Base-by-base conservation (phyloP, 1,284 basidiomycete species). In the Moesziomyces globuligerus region DNA sequence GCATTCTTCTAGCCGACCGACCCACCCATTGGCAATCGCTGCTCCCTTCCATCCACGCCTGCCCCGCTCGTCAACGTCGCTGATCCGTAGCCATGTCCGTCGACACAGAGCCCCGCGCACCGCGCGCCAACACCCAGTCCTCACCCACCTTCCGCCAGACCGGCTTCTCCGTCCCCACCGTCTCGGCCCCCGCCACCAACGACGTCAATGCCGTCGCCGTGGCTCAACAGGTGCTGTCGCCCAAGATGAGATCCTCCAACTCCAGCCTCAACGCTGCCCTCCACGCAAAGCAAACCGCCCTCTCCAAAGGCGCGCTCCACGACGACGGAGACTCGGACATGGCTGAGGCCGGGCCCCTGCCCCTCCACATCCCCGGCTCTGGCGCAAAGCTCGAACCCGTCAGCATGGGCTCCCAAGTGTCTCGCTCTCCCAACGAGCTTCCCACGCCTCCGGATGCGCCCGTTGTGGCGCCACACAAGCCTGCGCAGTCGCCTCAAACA, bases 391-490 rank as follows among this genome's bases (percentile, higher is more conserved):
- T 47, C 8, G 61, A 51, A 11, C 58, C 70, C 3, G 45, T 34
- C 15, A 38, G 48, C 10, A 56, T 53, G 40, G 56, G 39, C 26
- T 54, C 61, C 25, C 64, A 71, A 29, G 47, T 52, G 6, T 78
- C 77, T 4, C 75, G 59, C 24, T 75, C 79, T 8, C 78, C 73
- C 17, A 64, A 61, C 41, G 76, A 80, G 18, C 29, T 80, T 9
- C 68, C 78, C 11, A 81, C 79, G 37, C 79, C 79, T n/a, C 78
- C 79, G 11, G 78, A 81, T 60, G 70, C 60, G 3, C 47, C 74
- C 4, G 32, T 45, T 2, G 49, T 75, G 10, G 53, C 54, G 13
- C 49, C 59, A 10, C 53, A 46, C 48, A 56, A 72, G 34, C 48
- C 53, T 10, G 48, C 70, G 3, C 64, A 48, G 21, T 64, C 62